Evolutionary conservation across 345 rosid species (phyloP).

Genomic region (Stellera chamaejasme): DNA sequence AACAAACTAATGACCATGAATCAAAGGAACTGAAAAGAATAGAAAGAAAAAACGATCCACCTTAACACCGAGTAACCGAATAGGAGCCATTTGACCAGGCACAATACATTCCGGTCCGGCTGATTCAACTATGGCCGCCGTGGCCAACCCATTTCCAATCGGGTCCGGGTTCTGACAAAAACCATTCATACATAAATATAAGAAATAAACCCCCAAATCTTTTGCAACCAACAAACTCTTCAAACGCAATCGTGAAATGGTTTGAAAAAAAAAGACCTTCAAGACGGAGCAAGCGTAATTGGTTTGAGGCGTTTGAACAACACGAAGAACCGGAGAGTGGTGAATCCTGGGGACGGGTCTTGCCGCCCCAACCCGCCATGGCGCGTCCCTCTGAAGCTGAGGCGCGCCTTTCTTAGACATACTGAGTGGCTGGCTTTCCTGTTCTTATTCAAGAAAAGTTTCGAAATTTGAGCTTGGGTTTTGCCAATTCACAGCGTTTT

Average conservation of each 20-base stretch:
- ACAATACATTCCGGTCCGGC: constrained; percentile 89
- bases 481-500: neutral
- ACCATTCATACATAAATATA: neutral
- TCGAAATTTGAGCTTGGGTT: neutral
- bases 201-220: neutral
- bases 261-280: constrained; percentile 32
- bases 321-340: constrained; percentile 52
- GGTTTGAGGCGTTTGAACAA: constrained; percentile 43
- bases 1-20: neutral
- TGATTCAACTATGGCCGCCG: constrained; percentile 67
- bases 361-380: constrained; percentile 65
- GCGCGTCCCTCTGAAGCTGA: constrained; percentile 62
- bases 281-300: constrained; percentile 54
- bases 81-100: constrained; percentile 75
- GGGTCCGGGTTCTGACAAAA: constrained; percentile 68
- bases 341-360: constrained; percentile 71
- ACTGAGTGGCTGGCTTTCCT: neutral
- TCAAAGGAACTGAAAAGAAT: neutral
- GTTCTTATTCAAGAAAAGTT: neutral
- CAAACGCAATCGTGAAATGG: neutral
- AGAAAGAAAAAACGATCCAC: constrained; percentile 17
- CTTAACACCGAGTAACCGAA: constrained; percentile 74
- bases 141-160: constrained; percentile 65
- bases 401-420: constrained; percentile 66
- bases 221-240: neutral